Base-by-base conservation (phyloP, 2,329 filamentous ascomycete genomes). In the Rhexocercosporidium sp. region DNA sequence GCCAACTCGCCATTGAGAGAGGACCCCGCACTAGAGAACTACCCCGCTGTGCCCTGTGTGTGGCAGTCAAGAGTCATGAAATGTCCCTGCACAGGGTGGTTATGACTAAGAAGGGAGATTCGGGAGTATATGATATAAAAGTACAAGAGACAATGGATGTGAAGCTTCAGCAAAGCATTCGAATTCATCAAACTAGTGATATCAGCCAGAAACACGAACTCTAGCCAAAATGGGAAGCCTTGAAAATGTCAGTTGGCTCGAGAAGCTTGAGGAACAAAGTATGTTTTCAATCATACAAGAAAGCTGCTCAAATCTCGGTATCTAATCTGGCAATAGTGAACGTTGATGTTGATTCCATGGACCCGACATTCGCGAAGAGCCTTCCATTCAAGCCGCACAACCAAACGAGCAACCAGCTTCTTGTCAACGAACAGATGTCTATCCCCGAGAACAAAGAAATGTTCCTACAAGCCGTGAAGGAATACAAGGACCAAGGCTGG, bases 311-410 rank as follows among this genome's bases (percentile, higher is more conserved):
- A 1, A 41, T n/a, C 25, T 54, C 22, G 12, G 8, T 29, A 22
- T 46, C 37, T 22, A 64, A 59, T 39, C 20, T 34, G 18, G 22
- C 44, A 34, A 66, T 44, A 85, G 83, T 85, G 66, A 81, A 85
- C 37, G 77, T 85, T 63, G 83, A 85, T 67, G 81, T 85, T 27
- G 83, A 85, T 70, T 84, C 81, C 78, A 85, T 85, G 83, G 83
- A 83, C 66, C 80, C 82, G 0, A 80, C 82, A 16, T 83, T 81
- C 71, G 81, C 83, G 68, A 80, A 80, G 64, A 75, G 73, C n/a
- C 81, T 83, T 74, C 78, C 79, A 12, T 79, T 84, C 66, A 77
- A 77, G 3, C 80, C 81, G 29, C 80, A 84, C 66, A 82, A 85
- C 69, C 81, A 83, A 75, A 85, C 83, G 12, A 83, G 81, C 74